phyloP scores from a whole-genome alignment of 1,284 basidiomycete species.

The Trichosporon ovoides region DNA sequence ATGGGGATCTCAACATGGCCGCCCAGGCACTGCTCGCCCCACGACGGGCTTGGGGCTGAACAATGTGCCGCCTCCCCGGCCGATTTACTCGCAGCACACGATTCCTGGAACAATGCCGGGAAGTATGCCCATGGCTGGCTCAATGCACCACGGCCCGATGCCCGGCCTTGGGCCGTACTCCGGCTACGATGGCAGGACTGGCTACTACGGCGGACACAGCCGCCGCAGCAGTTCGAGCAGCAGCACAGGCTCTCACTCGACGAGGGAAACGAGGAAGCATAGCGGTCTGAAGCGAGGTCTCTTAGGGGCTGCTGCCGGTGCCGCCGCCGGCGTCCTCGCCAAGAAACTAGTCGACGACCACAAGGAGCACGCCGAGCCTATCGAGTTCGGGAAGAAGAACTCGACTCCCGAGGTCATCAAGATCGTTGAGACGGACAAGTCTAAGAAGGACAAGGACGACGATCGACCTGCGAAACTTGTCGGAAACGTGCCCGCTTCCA shows the following conservation, averaged over 20 bases:
- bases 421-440: neutral
- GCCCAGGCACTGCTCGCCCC: neutral
- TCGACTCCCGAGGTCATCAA: neutral
- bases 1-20: neutral
- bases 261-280: neutral
- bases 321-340: neutral
- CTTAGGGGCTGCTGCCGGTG: neutral
- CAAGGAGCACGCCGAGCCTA: constrained; percentile 1
- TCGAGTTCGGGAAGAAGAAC: neutral
- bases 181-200: neutral
- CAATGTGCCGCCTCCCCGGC: neutral
- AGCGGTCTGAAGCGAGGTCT: neutral
- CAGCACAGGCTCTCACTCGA: neutral
- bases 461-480: neutral
- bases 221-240: neutral
- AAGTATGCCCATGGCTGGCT: neutral
- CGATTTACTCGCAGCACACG: neutral
- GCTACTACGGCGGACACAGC: neutral
- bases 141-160: constrained; percentile 1
- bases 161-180: neutral
- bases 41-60: neutral
- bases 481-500: neutral
- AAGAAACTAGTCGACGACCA: constrained; percentile 1
- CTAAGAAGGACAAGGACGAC: neutral
- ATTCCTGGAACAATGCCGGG: neutral